phyloP scores from a whole-genome alignment of 2,329 filamentous ascomycete species.

The Colletotrichum tanaceti region DNA sequence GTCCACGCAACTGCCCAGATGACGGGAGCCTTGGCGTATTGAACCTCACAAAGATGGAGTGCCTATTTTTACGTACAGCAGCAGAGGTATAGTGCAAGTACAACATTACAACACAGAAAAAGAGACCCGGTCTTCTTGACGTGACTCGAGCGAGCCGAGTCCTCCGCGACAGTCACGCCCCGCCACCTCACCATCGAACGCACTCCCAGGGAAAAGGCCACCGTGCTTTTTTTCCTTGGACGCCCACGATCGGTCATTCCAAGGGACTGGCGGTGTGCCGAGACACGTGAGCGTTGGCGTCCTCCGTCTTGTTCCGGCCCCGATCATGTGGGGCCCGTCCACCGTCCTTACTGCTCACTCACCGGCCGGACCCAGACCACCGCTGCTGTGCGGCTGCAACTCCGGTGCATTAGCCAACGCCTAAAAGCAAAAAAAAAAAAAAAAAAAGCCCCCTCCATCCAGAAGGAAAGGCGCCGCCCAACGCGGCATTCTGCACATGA shows the following conservation, averaged over 20 bases:
- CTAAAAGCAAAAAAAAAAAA: too few relatives aligned
- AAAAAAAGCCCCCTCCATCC: not conserved
- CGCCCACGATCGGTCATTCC: slow-evolving; percentile 30
- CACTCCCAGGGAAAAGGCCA: not conserved
- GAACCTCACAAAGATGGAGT: not conserved
- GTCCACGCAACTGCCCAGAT: not conserved
- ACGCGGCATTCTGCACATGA: not conserved
- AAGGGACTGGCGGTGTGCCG: slow-evolving; percentile 37
- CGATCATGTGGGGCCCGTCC: slow-evolving; percentile 27
- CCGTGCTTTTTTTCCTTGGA: not conserved
- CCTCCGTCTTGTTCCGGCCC: slow-evolving; percentile 26
- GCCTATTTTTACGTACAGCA: not conserved
- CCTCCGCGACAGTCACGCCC: not conserved
- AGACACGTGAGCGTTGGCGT: slow-evolving; percentile 32
- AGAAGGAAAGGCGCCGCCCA: not conserved
- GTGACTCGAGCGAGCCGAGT: slow-evolving; percentile 8
- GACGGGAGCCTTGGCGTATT: not conserved
- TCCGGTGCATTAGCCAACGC: slow-evolving; percentile 23
- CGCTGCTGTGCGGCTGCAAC: slow-evolving; percentile 18
- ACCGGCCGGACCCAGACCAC: slow-evolving; percentile 23
- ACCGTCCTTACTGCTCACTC: slow-evolving; percentile 15
- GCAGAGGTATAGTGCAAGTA: too few relatives aligned
- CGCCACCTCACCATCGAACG: not conserved
- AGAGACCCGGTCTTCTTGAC: not conserved
- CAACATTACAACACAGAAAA: not conserved